Evolutionary conservation across 2,329 filamentous ascomycete species (phyloP), one percentile per base, ranked within the genome.

Genomic region (Neonectria hederae): DNA sequence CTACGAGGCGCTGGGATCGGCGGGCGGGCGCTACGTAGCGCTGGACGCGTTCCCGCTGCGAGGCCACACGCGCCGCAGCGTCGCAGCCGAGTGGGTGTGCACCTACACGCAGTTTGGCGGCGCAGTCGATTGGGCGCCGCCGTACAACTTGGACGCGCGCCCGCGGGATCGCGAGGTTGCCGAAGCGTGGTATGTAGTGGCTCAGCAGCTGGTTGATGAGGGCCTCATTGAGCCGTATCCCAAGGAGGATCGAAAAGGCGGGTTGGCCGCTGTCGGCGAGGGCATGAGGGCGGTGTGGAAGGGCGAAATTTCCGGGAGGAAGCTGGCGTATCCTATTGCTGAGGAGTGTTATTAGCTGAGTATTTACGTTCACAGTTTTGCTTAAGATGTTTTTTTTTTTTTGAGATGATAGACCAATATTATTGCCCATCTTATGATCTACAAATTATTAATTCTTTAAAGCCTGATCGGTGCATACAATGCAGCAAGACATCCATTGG

Each of bases 1-100:
- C 52, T 69, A 69, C 49, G 58, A 64, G 22, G 65, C 67, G 9
- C 35, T 70, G 21, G 65, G 67, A 5, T 43, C 30, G 2, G 54
- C 49, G 4, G 68, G 68, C 3, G 68, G 68, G 3, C 49, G 51
- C 7, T 72, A 72, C 57, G 60, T 72, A 1, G 68, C 63, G 2
- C 56, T 73, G 1, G 69, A 73, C 19, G 61, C 65, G 1, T 72
- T 72, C 7, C 70, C 70, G 4, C 57, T 72, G 1, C 69, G 68
- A 3, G 69, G 67, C 5, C 71, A 73, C 46, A 72, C 70, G 5
- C 68, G 71, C 21, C 69, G 71, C 28, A 64, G 58, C 21, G 64
- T 73, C 21, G 48, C 54, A 35, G 65, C 71, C 3, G 66, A 67
- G 9, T 73, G 69, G 68, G 63, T 73, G 17, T 65, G 63, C 48